Conservation (phyloP, 2,329 filamentous ascomycete genomes). For the Fusarium chaquense region DNA sequence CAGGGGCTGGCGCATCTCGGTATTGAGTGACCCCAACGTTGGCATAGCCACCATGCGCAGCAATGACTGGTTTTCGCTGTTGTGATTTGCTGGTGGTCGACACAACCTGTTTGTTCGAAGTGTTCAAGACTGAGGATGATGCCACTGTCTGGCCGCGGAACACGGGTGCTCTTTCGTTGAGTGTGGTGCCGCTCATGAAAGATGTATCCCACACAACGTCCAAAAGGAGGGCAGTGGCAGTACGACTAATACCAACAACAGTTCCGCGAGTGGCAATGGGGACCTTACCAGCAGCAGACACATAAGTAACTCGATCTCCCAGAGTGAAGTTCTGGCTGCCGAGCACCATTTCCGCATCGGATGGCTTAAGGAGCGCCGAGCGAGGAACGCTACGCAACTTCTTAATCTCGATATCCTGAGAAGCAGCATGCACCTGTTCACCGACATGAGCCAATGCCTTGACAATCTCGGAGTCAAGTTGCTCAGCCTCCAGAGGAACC, state of each 20-base stretch:
- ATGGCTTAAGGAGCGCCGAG: slow-evolving; percentile 89
- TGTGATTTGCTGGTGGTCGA: slow-evolving; percentile 67
- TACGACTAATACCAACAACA: slow-evolving; percentile 93
- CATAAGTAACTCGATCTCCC: slow-evolving; percentile 93
- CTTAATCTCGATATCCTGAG: slow-evolving; percentile 69
- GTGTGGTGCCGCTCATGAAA: slow-evolving; percentile 96
- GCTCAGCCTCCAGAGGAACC: slow-evolving; percentile 96
- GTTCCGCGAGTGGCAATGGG: slow-evolving; percentile 93
- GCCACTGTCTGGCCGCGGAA: slow-evolving; percentile 96
- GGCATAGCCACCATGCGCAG: slow-evolving; percentile 65
- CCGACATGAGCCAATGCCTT: slow-evolving; percentile 82
- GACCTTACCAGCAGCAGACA: slow-evolving; percentile 91
- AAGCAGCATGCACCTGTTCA: slow-evolving; percentile 69
- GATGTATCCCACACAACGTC: slow-evolving; percentile 94
- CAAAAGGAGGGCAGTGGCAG: slow-evolving; percentile 82
- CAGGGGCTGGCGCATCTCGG: slow-evolving; percentile 66
- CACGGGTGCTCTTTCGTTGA: slow-evolving; percentile 88
- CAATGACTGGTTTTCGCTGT: slow-evolving; percentile 64
- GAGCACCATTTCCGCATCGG: slow-evolving; percentile 93
- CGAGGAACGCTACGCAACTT: slow-evolving; percentile 85
- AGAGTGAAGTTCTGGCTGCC: slow-evolving; percentile 85
- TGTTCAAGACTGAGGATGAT: slow-evolving; percentile 87
- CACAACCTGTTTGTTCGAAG: slow-evolving; percentile 84
- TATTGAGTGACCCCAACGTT: slow-evolving; percentile 72
- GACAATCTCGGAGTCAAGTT: slow-evolving; percentile 92